Evolutionary conservation across 78 protist species (phyloP).

Genomic region (Dictyostelium purpureum): DNA sequence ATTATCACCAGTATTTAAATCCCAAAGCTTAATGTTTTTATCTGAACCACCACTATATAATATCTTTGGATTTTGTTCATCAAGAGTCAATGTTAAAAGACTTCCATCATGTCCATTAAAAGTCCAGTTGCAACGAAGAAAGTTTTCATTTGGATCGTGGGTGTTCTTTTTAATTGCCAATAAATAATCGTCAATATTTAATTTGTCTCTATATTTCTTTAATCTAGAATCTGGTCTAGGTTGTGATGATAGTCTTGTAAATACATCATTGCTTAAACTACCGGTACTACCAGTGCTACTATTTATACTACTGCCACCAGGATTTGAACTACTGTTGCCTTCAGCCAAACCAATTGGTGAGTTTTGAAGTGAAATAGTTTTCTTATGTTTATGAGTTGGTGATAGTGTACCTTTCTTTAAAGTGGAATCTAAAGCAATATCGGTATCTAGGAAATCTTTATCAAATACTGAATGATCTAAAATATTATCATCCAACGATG

Average conservation of each 20-base stretch:
- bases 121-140: slow-evolving; percentile 24
- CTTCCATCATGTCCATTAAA: slow-evolving; percentile 70
- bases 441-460: slow-evolving; percentile 44
- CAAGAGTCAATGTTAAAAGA: not conserved
- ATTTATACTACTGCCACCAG: not conserved
- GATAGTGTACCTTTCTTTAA: not conserved
- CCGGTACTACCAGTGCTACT: too few species aligned
- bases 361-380: not conserved
- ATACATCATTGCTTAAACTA: slow-evolving; percentile 12
- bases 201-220: slow-evolving; percentile 42
- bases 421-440: slow-evolving; percentile 17
- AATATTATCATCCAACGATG: not conserved
- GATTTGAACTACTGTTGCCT: not conserved
- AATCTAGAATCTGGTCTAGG: slow-evolving; percentile 71
- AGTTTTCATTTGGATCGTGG: not conserved
- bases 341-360: slow-evolving; percentile 17
- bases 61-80: not conserved
- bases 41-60: slow-evolving; percentile 47
- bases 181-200: slow-evolving; percentile 33
- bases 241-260: slow-evolving; percentile 38
- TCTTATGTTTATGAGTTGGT: not conserved
- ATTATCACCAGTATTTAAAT: slow-evolving; percentile 59
- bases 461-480: slow-evolving; percentile 48
- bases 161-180: not conserved
- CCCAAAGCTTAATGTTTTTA: slow-evolving; percentile 70